These are phyloP conservation scores for Juncus inflexus DNA, from an alignment of 176 grass and related monocot species.

Conservation along the genomic window DNA sequence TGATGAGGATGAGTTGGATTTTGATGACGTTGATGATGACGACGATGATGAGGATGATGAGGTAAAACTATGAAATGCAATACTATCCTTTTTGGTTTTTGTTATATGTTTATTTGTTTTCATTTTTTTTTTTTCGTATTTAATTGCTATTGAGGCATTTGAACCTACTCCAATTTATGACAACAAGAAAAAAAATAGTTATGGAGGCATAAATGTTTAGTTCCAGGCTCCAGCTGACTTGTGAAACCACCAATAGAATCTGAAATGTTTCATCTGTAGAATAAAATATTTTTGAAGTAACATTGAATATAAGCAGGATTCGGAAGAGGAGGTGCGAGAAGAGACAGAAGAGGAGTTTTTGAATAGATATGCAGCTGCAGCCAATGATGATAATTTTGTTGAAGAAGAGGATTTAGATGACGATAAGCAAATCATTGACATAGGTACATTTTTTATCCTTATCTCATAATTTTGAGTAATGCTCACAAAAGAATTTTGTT, in stretches of 20 bases:
- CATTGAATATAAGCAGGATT: constrained; percentile 48
- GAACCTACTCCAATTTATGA: too few relatives aligned
- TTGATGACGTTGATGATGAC: constrained; percentile 33
- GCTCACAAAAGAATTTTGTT: too few relatives aligned
- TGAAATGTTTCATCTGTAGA: too few relatives aligned
- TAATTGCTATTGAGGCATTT: not conserved
- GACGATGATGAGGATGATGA: constrained; percentile 37
- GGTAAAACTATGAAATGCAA: not conserved
- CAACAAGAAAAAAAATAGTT: too few relatives aligned
- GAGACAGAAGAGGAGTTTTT: constrained; percentile 86
- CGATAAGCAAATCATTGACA: constrained; percentile 53
- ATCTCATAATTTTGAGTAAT: not conserved
- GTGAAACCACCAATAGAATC: too few relatives aligned
- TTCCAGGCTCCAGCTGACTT: too few relatives aligned
- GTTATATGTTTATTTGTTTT: too few relatives aligned
- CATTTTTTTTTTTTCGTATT: constrained; percentile 10
- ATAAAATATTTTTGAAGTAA: not conserved
- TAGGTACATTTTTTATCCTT: constrained; percentile 36
- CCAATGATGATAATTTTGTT: constrained; percentile 39
- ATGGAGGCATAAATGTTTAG: too few relatives aligned
- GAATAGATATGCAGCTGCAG: constrained; percentile 58
- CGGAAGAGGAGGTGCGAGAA: constrained; percentile 59
- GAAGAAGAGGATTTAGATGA: constrained; percentile 77
- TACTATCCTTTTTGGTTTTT: not conserved
- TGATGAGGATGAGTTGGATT: constrained; percentile 41